Base-by-base conservation (phyloP, 2,329 filamentous ascomycete genomes). In the Pestalotiopsis sp. region DNA sequence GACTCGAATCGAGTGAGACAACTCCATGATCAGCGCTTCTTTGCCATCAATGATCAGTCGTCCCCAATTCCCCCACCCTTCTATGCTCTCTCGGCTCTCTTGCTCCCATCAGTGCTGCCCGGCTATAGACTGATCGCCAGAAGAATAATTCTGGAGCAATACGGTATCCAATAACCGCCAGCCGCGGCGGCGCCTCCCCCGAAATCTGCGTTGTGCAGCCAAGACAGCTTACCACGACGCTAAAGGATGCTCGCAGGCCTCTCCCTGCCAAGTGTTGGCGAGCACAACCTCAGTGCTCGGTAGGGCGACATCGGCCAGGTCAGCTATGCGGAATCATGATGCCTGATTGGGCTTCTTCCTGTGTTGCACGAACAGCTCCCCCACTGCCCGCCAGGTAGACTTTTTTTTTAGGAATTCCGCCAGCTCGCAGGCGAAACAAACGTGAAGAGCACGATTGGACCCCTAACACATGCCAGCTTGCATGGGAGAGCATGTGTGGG, bases 251-350 rank as follows among this genome's bases (percentile, higher is more conserved):
- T 62, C 31, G 59, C 59, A 62, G 59, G 59, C 36, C n/a, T 39
- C 17, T 62, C 59, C 59, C n/a, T 62, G 59, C 31, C 27, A 39
- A 39, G n/a, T n/a, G 11, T 23, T 36, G 11, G 61, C 63, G 63
- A 66, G 45, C 45, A 17, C 36, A 23, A 39, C 45, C 41, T 57
- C 63, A 66, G 41, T 67, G 52, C 38, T 67, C 23, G 36, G 39
- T 31, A 38, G 58, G 56, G 65, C 65, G 65, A 67, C 65, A 67
- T 67, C 65, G 65, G 65, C 52, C 65, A 60, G 9, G 52, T 38
- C 65, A 67, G 65, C 65, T 67, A 39, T 67, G 45, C 45, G 7
- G 52, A 67, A 67, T 60, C 20, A 25, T 4, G 31, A 20, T n/a
- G 36, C 65, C 20, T 67, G 52, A 67, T 67, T 67, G 65, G 65